These are phyloP conservation scores for Eucalyptus erythrocorys DNA, from an alignment of 345 rosid genomes.

Conservation along the genomic window DNA sequence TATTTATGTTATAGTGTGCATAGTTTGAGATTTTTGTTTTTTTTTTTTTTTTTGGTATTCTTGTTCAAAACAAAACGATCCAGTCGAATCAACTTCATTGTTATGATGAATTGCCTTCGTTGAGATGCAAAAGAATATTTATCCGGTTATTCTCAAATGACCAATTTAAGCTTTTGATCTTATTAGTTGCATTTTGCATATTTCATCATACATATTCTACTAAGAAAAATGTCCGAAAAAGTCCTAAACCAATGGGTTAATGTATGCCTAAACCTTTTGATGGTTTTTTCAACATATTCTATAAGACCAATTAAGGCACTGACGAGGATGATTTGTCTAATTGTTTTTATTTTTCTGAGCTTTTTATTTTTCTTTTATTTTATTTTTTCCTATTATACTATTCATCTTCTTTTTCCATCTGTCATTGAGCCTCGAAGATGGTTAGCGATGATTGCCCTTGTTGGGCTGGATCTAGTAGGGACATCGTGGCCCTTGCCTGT, in stretches of 20 bases:
- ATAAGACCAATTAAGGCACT: neutral
- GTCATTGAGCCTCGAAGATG: rapidly evolving
- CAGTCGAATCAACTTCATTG: neutral
- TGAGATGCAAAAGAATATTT: neutral
- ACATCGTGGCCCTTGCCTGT: rapidly evolving
- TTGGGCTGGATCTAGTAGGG: neutral
- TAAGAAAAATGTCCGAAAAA: neutral
- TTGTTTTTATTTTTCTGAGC: neutral
- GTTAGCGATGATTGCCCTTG: neutral
- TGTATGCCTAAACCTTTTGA: neutral
- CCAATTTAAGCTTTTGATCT: neutral
- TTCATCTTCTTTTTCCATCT: neutral
- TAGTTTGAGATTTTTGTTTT: neutral
- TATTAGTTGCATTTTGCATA: neutral
- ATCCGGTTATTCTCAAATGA: neutral
- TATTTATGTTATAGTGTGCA: neutral
- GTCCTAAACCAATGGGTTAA: neutral
- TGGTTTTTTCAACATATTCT: neutral
- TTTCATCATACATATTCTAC: rapidly evolving
- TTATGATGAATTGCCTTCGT: neutral
- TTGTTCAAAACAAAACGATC: too few relatives aligned
- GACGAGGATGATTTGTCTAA: neutral
- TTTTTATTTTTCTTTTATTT: too few relatives aligned
- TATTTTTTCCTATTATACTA: neutral
- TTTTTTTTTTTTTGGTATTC: too few relatives aligned